Conservation (phyloP, 805 yeast genomes). For the Cyberlindnera samutprakarnensis region DNA sequence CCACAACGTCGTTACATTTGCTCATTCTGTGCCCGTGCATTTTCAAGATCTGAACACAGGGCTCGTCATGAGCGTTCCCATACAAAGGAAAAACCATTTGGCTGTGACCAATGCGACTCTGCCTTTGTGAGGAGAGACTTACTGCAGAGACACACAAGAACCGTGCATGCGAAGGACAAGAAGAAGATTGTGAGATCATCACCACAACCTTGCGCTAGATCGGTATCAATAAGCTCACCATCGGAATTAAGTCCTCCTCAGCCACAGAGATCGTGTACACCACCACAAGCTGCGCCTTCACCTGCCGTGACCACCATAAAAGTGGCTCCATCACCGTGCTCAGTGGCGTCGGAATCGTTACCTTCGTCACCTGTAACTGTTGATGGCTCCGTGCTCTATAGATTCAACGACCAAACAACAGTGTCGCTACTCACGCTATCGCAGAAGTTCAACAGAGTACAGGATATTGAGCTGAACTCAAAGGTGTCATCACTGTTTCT, state of each 20-base stretch:
- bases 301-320: not conserved
- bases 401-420: slow-evolving; percentile 23
- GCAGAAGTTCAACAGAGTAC: slow-evolving; percentile 16
- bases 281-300: no score
- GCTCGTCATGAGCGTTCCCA: slow-evolving; percentile 75
- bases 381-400: slow-evolving; percentile 5
- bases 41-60: slow-evolving; percentile 73
- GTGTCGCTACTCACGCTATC: slow-evolving; percentile 26
- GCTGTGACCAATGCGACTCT: slow-evolving; percentile 60
- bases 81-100: slow-evolving; percentile 74
- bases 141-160: slow-evolving; percentile 68
- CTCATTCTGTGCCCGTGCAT: slow-evolving; percentile 72
- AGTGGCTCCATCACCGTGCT: not conserved
- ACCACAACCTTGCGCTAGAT: not conserved
- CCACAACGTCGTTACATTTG: slow-evolving; percentile 66
- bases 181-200: no score
- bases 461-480: slow-evolving; percentile 12
- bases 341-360: slow-evolving; percentile 1
- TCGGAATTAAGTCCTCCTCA: not conserved
- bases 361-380: not conserved
- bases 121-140: slow-evolving; percentile 75
- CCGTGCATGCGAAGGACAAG: slow-evolving; percentile 47
- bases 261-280: not conserved
- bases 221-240: not conserved
- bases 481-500: slow-evolving; percentile 14